Base-by-base conservation (phyloP, 306 rosid genomes). In the Lathyrus oleraceus region DNA sequence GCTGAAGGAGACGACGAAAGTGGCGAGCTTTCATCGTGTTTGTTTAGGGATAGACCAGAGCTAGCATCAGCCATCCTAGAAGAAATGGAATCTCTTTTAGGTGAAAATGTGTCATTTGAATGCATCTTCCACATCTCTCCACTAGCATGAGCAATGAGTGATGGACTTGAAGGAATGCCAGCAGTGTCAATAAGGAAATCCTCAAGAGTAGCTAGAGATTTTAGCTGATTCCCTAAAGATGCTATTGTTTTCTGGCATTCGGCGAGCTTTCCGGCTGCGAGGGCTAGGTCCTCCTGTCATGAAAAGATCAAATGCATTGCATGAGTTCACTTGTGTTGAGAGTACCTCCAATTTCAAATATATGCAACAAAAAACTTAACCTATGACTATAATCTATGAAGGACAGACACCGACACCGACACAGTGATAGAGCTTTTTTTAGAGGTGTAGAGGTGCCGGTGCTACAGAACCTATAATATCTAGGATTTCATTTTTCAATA, bases 171-270 rank as follows among this genome's bases (percentile, higher is more conserved):
- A 11, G 90, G 88, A 61, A 86, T 42, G 57, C 77, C 83, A 27
- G 88, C 60, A 8, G 96, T 71, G 68, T 93, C 98, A 7, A 88
- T 86, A 48, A 90, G 82, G 84, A 93, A 93, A 81, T 93, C 98
- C 77, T 93, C 98, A 0, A 93, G 85, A 8, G 96, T 83, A 8
- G 98, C 98, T 51, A 93, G 81, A 67, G 93, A 88, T 47, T 89
- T 83, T 43, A 93, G 78, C 74, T 93, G 98, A 65, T 86, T 90
- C 21, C 96, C 98, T 38, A 93, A 87, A 40, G 96, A 93, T 19
- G 93, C 98, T 77, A 93, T 93, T 5, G 98, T 90, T 80, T 90
- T 90, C 82, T 93, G 98, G 81, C 98, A 93, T 75, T 93, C 96
- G 0, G 93, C 98, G 51, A 93, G 96, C 78, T 93, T 93, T 67